Percentiles rank a stretch among this genome's conserved stretches.
Evolutionary conservation across 73 alveolate genomes (phyloP).

Genomic region (Loxodes magnus): DNA sequence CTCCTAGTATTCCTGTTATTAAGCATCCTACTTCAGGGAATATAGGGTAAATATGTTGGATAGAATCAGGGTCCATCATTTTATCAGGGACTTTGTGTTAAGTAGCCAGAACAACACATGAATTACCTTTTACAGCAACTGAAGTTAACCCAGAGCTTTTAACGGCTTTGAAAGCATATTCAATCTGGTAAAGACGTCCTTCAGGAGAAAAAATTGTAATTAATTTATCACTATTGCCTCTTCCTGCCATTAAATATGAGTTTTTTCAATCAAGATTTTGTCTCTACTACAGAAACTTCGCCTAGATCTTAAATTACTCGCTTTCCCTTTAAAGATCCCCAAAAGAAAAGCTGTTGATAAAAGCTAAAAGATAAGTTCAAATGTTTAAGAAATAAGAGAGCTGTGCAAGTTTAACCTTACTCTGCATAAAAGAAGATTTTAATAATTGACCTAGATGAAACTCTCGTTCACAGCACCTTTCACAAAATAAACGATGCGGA

Average conservation of each 20-base stretch:
- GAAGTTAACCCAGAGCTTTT: constrained; percentile 80
- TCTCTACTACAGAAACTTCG: no score
- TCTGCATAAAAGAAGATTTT: constrained; percentile 21
- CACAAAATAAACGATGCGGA: constrained; percentile 2
- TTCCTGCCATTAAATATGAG: constrained; percentile 24
- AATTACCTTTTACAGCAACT: constrained; percentile 87
- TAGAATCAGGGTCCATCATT: constrained; percentile 82
- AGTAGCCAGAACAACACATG: constrained; percentile 62
- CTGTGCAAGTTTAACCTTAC: no score
- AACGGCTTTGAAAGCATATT: constrained; percentile 92
- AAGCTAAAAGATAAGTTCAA: no score
- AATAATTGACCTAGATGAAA: constrained; percentile 51
- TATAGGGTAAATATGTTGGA: constrained; percentile 69
- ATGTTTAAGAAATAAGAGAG: no score
- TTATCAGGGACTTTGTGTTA: constrained; percentile 62
- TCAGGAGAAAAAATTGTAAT: constrained; percentile 90
- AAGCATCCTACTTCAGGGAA: constrained; percentile 74
- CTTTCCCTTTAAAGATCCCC: no score
- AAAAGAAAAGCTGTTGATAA: no score
- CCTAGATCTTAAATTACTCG: no score
- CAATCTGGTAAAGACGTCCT: constrained; percentile 86
- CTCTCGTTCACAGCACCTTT: constrained; percentile 40
- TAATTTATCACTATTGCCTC: constrained; percentile 50
- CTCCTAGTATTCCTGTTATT: constrained; percentile 76
- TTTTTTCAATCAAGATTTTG: no score